Evolutionary conservation across 1,284 basidiomycete genomes (phyloP).

Genomic region (Heterobasidion occidentale): DNA sequence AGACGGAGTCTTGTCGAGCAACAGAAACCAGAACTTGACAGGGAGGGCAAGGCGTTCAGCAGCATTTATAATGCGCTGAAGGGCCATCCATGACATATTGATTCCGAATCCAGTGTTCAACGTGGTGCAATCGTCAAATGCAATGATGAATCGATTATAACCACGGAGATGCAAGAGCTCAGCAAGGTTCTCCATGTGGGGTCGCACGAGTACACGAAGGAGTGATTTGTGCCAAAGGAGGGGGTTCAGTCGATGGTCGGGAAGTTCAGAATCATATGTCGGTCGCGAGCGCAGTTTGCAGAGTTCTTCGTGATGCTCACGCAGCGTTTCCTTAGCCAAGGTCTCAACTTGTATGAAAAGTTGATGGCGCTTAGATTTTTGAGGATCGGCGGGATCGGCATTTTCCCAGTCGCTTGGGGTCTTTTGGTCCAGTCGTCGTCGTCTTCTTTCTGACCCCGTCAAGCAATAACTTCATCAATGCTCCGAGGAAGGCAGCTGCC

Average conservation of each 20-base stretch:
- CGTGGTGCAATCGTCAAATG: background rate
- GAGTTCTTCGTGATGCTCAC: background rate
- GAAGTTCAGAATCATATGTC: too few relatives aligned
- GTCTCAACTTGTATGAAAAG: background rate
- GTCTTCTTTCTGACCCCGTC: background rate
- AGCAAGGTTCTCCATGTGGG: background rate
- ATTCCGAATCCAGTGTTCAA: background rate
- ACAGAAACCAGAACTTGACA: background rate
- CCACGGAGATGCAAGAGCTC: background rate
- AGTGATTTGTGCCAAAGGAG: background rate
- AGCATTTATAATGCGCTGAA: background rate
- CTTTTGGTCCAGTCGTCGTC: background rate
- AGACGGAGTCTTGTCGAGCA: background rate
- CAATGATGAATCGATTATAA: background rate
- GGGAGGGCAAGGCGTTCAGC: background rate
- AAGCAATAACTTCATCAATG: background rate
- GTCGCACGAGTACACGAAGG: background rate
- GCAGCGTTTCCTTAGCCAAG: background rate
- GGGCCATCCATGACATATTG: background rate
- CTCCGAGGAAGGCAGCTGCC: background rate
- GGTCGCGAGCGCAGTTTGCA: background rate
- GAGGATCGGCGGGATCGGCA: background rate
- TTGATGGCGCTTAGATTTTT: background rate
- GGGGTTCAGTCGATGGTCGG: background rate
- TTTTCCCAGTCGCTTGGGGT: background rate